These are phyloP conservation scores for Diaporthe sp. DNA, from an alignment of 2,329 filamentous ascomycete species.

Conservation along the genomic window DNA sequence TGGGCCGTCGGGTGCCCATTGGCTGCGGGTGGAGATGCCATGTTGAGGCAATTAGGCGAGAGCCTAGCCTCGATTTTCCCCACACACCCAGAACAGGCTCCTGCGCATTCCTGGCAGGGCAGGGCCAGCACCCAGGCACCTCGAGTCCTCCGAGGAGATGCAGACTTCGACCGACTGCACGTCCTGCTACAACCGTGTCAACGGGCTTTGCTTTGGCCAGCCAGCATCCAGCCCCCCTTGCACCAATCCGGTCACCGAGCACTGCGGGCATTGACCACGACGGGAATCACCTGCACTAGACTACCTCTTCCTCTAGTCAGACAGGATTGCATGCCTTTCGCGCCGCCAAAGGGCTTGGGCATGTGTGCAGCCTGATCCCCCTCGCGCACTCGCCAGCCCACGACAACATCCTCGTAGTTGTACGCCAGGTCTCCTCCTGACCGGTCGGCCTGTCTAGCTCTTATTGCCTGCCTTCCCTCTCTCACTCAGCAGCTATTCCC, in stretches of 20 bases:
- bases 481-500: neutral
- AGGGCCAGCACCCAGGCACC: too few relatives aligned
- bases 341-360: neutral
- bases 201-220: slow-evolving; percentile 29
- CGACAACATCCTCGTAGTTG: slow-evolving; percentile 11
- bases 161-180: slow-evolving; percentile 12
- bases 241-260: slow-evolving; percentile 27
- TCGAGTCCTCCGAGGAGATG: slow-evolving; percentile 35
- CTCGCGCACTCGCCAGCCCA: slow-evolving; percentile 9
- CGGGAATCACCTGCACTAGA: slow-evolving; percentile 12
- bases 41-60: slow-evolving; percentile 24
- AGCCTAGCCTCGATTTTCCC: slow-evolving; percentile 29
- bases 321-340: slow-evolving; percentile 23
- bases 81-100: slow-evolving; percentile 8
- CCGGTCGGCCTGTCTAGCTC: neutral
- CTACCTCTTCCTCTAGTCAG: slow-evolving; percentile 15
- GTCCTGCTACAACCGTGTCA: slow-evolving; percentile 24
- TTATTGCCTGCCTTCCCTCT: neutral
- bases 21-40: slow-evolving; percentile 26
- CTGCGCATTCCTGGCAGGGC: neutral
- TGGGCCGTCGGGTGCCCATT: slow-evolving; percentile 24
- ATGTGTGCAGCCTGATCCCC: slow-evolving; percentile 1
- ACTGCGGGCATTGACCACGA: slow-evolving; percentile 18
- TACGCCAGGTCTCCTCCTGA: slow-evolving; percentile 6
- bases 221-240: slow-evolving; percentile 4